Base-by-base conservation (phyloP, 306 rosid species). In the Acacia melanoxylon region DNA sequence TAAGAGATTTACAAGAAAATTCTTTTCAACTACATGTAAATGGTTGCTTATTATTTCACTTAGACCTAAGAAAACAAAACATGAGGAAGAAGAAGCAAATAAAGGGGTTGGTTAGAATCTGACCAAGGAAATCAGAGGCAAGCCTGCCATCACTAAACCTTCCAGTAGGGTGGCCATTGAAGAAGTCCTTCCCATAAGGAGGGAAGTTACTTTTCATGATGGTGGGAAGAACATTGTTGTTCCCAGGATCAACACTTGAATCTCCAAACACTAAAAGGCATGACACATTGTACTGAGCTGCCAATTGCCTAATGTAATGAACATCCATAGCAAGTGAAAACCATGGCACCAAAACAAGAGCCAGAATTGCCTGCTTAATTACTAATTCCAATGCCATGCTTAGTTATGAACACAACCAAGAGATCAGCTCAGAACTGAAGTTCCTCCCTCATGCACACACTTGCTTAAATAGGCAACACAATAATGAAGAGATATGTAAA, bases 211-310 rank as follows among this genome's bases (percentile, higher is more conserved):
- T 72, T 77, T 93, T 91, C 85, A 83, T 31, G 8, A 77, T 33
- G 13, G 98, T 93, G 7, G n/a, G 71, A 72, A 93, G 94, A 74
- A 68, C 80, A 80, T 93, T 89, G 87, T 91, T 93, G 68, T 91
- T 93, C 2, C 98, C 97, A 27, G 98, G 86, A 82, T 93, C 97
- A 52, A 93, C 98, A 72, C 94, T 93, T 1, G 94, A 93, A 73
- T 93, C 97, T 67, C 98, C 97, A 52, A 93, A 93, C 40, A 91
- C 94, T 27, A 93, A 68, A 19, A 92, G 51, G 61, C 94, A 86
- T 2, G 77, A 65, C 52, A 88, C 78, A 19, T 90, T 92, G 66
- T 81, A 44, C 68, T 63, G 76, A 31, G 80, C 83, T 8, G 85
- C 89, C 31, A 85, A 1, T 69, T 80, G 58, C 76, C 85, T 84